Conservation (phyloP, 2,329 filamentous ascomycete species). For the Alternaria sp. region DNA sequence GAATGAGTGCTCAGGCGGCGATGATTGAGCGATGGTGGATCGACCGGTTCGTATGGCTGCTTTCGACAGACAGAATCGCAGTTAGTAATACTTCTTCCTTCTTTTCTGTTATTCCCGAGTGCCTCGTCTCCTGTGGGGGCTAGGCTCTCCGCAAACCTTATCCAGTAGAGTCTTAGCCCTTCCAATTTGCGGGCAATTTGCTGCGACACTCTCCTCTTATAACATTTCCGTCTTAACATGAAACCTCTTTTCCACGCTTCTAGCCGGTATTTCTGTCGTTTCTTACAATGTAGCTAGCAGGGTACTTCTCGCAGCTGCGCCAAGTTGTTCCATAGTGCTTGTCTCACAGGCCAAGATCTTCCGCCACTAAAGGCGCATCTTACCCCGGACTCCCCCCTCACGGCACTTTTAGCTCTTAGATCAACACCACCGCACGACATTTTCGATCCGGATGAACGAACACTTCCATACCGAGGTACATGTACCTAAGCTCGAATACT, state of each 20-base stretch:
- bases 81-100: neutral
- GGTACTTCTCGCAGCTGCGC: conserved; percentile 9
- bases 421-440: neutral
- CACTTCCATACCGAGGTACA: neutral
- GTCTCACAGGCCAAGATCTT: conserved; percentile 19
- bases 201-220: neutral
- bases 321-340: conserved; percentile 31
- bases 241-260: neutral
- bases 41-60: neutral
- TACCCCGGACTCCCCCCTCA: conserved; percentile 14
- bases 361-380: conserved; percentile 36
- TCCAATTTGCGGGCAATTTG: neutral
- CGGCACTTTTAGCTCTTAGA: neutral
- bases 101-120: neutral
- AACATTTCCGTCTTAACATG: neutral
- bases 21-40: conserved; percentile 38
- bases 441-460: neutral
- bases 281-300: neutral
- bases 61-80: neutral
- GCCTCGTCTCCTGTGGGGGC: neutral
- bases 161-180: neutral
- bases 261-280: neutral
- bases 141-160: neutral
- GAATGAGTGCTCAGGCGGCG: conserved; percentile 46
- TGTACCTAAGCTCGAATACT: neutral